These are phyloP conservation scores for Vigna trinervia DNA, from an alignment of 306 rosid genomes.

Conservation along the genomic window DNA sequence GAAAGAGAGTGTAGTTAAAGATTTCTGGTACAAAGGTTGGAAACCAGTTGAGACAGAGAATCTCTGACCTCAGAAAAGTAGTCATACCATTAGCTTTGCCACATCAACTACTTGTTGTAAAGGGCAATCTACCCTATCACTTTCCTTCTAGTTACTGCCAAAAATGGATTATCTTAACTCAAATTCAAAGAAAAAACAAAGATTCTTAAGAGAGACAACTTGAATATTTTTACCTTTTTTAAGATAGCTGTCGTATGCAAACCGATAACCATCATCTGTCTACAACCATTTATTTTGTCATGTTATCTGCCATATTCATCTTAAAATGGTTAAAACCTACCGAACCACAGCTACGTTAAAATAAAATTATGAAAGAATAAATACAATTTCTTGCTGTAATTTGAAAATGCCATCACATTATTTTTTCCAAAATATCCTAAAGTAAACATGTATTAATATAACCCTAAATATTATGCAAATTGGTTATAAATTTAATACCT, in stretches of 20 bases:
- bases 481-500: not conserved
- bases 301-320: conserved; percentile 18
- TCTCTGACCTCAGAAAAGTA: conserved; percentile 53
- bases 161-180: conserved; percentile 47
- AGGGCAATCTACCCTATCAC: conserved; percentile 41
- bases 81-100: conserved; percentile 52
- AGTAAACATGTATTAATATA: too few species aligned
- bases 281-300: not conserved
- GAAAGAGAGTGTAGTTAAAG: conserved; percentile 35
- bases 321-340: not conserved
- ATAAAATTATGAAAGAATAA: not conserved
- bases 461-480: not conserved
- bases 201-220: conserved; percentile 34
- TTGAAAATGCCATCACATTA: conserved; percentile 1
- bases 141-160: conserved; percentile 39
- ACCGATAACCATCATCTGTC: conserved; percentile 9
- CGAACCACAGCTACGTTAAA: not conserved
- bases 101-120: conserved; percentile 50
- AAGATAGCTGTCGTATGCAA: conserved; percentile 18
- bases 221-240: conserved; percentile 28
- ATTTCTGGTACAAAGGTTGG: conserved; percentile 44
- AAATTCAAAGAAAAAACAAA: conserved; percentile 36
- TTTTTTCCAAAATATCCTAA: too few species aligned
- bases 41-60: conserved; percentile 68
- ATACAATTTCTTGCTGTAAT: not conserved